These are phyloP conservation scores for Hyaloperonospora arabidopsidis DNA, from an alignment of 352 stramenopile genomes.

Conservation along the genomic window DNA sequence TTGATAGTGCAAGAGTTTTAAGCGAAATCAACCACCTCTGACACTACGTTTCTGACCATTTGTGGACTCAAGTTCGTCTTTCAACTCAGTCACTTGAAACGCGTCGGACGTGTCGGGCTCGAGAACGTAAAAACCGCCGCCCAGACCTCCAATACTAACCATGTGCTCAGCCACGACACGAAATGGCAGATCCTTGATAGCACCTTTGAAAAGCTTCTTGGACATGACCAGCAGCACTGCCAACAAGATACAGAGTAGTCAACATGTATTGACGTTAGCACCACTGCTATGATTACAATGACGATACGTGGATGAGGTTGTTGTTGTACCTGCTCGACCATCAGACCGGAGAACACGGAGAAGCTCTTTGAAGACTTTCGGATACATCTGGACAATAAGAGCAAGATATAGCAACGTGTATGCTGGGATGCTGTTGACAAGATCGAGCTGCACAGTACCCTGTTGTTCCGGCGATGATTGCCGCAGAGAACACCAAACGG, in stretches of 20 bases:
- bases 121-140: conserved; percentile 54
- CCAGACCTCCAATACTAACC: conserved; percentile 68
- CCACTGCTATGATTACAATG: neutral
- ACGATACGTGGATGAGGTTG: neutral
- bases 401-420: neutral
- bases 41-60: conserved; percentile 24
- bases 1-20: too few relatives aligned
- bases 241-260: neutral
- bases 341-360: conserved; percentile 47
- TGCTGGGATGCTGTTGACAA: neutral
- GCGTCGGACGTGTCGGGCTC: conserved; percentile 18
- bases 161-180: conserved; percentile 39
- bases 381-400: conserved; percentile 47
- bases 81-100: conserved; percentile 7
- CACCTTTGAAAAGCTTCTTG: conserved; percentile 67
- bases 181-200: conserved; percentile 37
- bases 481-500: conserved; percentile 71
- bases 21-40: conserved; percentile 12
- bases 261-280: conserved; percentile 3
- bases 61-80: conserved; percentile 1
- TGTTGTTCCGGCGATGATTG: conserved; percentile 61
- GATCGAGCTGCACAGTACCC: conserved; percentile 21
- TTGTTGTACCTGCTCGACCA: conserved; percentile 36
- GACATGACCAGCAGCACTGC: conserved; percentile 66
- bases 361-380: conserved; percentile 66